Conservation (phyloP, 345 rosid genomes). For the Hypericum androsaemum region DNA sequence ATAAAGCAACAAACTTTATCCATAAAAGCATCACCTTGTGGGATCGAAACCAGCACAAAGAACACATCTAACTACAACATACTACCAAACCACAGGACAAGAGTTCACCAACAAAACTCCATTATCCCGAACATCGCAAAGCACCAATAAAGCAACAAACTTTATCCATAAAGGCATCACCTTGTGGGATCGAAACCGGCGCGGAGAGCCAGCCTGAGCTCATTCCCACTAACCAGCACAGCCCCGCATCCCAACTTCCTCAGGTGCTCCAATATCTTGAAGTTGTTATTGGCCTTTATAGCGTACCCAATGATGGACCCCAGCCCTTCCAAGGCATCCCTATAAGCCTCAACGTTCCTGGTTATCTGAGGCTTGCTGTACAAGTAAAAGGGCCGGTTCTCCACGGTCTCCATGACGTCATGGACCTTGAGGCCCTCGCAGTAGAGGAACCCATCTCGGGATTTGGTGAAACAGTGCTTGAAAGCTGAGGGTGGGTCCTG, state of each 20-base stretch:
- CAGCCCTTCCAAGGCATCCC: constrained; percentile 63
- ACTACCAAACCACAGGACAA: constrained; percentile 66
- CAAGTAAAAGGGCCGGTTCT: constrained; percentile 77
- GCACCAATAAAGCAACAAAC: constrained; percentile 45
- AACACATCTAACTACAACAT: no score
- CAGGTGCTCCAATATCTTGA: constrained; percentile 89
- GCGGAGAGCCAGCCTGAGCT: constrained; percentile 75
- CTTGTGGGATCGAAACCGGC: constrained; percentile 87
- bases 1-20: no score
- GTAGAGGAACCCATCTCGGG: constrained; percentile 70
- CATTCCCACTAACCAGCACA: constrained; percentile 91
- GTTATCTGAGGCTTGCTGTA: constrained; percentile 89
- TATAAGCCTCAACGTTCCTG: constrained; percentile 71
- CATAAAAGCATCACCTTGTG: no score
- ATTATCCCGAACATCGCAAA: constrained; percentile 68
- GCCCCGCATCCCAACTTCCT: constrained; percentile 88
- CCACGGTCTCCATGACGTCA: constrained; percentile 67
- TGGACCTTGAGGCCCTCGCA: constrained; percentile 78
- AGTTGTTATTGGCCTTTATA: constrained; percentile 81
- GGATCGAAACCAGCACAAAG: no score
- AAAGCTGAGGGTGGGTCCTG: constrained; percentile 20
- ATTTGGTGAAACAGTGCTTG: constrained; percentile 70
- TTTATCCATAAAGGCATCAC: constrained; percentile 25
- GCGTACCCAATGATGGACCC: constrained; percentile 76
- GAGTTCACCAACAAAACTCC: constrained; percentile 62